Evolutionary conservation across 192 early-diverging fungal species (phyloP).

Genomic region (Coemansia sp.): DNA sequence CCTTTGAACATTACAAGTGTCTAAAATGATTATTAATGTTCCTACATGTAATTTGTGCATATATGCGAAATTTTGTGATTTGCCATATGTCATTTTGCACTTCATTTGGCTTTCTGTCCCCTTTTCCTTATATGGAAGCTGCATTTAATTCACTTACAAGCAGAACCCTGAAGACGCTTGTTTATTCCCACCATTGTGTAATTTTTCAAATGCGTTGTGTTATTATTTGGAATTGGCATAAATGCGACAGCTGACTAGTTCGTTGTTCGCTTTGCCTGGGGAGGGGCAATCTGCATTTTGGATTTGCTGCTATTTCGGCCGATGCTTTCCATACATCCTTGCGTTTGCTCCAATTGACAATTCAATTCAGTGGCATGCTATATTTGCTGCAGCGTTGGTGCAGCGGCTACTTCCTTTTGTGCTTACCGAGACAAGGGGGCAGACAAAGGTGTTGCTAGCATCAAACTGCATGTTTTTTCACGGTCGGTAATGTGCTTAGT

Average conservation of each 20-base stretch:
- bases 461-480: no score
- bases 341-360: background rate
- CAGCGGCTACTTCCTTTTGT: background rate
- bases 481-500: no score
- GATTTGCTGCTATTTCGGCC: background rate
- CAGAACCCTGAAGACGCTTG: background rate
- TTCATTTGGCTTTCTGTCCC: background rate
- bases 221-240: background rate
- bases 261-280: background rate
- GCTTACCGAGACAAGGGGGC: no score
- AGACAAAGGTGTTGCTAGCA: no score
- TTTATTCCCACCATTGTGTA: slow-evolving; percentile 1
- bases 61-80: slow-evolving; percentile 1
- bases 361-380: background rate
- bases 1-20: background rate
- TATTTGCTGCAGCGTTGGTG: background rate
- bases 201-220: background rate
- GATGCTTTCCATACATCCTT: background rate
- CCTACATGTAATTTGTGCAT: slow-evolving; percentile 12
- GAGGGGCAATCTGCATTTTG: background rate
- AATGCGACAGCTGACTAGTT: background rate
- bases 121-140: slow-evolving; percentile 2
- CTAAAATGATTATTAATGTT: background rate
- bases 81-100: background rate
- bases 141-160: background rate